Conservation (phyloP, 2,329 filamentous ascomycete genomes). For the Exophiala aquamarina region DNA sequence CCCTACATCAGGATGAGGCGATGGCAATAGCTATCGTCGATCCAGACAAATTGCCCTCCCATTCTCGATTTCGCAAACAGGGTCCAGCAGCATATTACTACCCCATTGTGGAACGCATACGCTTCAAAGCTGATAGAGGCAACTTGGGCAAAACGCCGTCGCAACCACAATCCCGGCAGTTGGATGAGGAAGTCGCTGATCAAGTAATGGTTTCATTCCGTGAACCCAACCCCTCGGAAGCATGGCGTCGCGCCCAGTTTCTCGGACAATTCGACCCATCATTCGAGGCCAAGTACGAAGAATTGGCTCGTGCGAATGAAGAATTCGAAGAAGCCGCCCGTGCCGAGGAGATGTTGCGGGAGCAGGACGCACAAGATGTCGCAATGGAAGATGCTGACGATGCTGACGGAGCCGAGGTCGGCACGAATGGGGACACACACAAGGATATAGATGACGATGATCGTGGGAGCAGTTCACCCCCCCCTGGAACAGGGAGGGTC, state of each 20-base stretch:
- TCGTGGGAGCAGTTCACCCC: conserved; percentile 14
- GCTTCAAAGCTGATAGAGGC: conserved; percentile 51
- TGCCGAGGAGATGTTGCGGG: conserved; percentile 15
- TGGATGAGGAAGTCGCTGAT: conserved; percentile 43
- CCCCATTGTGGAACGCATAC: conserved; percentile 45
- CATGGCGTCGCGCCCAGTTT: conserved; percentile 38
- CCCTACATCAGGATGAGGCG: conserved; percentile 56
- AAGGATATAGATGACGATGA: conserved; percentile 10
- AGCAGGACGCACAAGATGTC: conserved; percentile 23
- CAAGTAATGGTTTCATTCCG: conserved; percentile 53
- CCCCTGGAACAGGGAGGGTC: not conserved
- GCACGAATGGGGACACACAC: conserved; percentile 8
- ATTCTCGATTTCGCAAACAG: conserved; percentile 36
- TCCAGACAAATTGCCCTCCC: conserved; percentile 33
- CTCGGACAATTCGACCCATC: conserved; percentile 47
- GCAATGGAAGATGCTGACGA: conserved; percentile 19
- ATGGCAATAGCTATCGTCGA: conserved; percentile 61
- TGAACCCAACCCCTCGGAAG: conserved; percentile 41
- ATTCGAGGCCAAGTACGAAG: conserved; percentile 34
- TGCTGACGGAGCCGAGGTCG: conserved; percentile 23
- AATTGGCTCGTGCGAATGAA: conserved; percentile 18
- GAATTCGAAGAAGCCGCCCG: conserved; percentile 26
- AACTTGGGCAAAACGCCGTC: conserved; percentile 38
- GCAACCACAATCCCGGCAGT: conserved; percentile 39
- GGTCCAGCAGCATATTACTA: conserved; percentile 62